Base-by-base conservation (phyloP, 257 asterid genomes). In the Jacaranda copaia region DNA sequence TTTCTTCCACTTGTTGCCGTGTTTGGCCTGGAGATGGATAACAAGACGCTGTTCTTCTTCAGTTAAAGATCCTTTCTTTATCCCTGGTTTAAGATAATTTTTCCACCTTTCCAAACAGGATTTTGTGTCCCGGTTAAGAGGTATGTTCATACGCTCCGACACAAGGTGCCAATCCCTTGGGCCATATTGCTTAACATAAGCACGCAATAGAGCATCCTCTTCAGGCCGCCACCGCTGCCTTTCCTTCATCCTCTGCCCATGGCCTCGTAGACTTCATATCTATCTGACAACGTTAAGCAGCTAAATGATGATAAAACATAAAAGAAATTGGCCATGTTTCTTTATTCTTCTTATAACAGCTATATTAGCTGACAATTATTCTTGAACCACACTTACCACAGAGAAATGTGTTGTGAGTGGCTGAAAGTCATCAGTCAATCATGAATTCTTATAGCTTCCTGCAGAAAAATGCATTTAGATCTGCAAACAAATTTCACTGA, bases 181-280 rank as follows among this genome's bases (percentile, higher is more conserved):
- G 12, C 97, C 97, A 73, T 84, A 83, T 55, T 89, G 93, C 71
- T 79, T 87, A 42, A 84, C 96, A 4, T 87, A 87, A 0, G 93
- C 84, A 11, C 89, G 88, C 60, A 89, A 77, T 20, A 91, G 62
- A 16, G 93, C 85, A 80, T 89, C 96, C 83, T 91, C 97, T 78
- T 93, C 96, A 87, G 93, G 79, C 63, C 82, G 87, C 96, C 96
- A 89, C 25, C 92, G 79, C 62, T 93, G 93, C 87, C 97, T 81
- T 83, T 85, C 88, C 82, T 84, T 86, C 87, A 85, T 85, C 76
- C 80, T 69, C 79, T 68, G 36, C 38, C 86, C 85, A 74, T 77
- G 63, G 55, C 81, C 81, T 58, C 66, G 15, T 74, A 45, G 71
- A 71, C 68, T 49, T 84, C 90, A 81, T 84, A 45, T 14, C 45